Percentiles rank a stretch among this genome's conserved stretches.
These are phyloP conservation scores for Vanilla planifolia DNA, from an alignment of 106 monocot species.

Conservation along the genomic window DNA sequence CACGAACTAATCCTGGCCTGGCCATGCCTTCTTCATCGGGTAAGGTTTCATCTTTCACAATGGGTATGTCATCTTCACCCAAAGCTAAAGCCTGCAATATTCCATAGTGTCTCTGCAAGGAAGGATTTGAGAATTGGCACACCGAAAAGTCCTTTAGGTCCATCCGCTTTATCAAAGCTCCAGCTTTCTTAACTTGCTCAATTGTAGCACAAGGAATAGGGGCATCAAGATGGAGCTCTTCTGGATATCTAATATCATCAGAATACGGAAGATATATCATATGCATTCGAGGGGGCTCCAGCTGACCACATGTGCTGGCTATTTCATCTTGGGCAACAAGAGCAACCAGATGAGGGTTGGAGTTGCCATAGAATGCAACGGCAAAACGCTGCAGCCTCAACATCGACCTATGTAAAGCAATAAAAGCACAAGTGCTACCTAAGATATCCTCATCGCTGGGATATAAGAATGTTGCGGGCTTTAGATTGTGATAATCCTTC, in stretches of 20 bases:
- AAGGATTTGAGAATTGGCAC: conserved; percentile 90
- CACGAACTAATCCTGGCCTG: conserved; percentile 57
- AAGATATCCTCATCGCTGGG: conserved; percentile 80
- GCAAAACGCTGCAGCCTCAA: conserved; percentile 69
- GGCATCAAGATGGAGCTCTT: conserved; percentile 18
- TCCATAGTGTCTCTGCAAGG: conserved; percentile 87
- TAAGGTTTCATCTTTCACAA: conserved; percentile 87
- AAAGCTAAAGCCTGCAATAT: conserved; percentile 83
- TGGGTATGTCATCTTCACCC: conserved; percentile 92
- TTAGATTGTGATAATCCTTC: conserved; percentile 92
- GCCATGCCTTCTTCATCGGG: conserved; percentile 94
- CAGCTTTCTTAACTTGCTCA: conserved; percentile 84
- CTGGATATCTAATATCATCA: conserved; percentile 81
- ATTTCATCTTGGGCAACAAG: conserved; percentile 86
- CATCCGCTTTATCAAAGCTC: conserved; percentile 50
- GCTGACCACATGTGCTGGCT: conserved; percentile 58
- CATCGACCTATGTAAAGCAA: conserved; percentile 88
- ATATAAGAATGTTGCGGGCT: conserved; percentile 87
- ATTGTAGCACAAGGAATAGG: conserved; percentile 41
- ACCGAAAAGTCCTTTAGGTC: conserved; percentile 88
- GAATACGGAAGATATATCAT: conserved; percentile 97
- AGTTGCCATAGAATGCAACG: conserved; percentile 74
- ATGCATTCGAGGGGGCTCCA: conserved; percentile 96
- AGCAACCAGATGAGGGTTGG: conserved; percentile 68
- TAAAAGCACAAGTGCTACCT: conserved; percentile 79